phyloP scores from a whole-genome alignment of 2,329 filamentous ascomycete species.

The Nigrograna mackinnonii region DNA sequence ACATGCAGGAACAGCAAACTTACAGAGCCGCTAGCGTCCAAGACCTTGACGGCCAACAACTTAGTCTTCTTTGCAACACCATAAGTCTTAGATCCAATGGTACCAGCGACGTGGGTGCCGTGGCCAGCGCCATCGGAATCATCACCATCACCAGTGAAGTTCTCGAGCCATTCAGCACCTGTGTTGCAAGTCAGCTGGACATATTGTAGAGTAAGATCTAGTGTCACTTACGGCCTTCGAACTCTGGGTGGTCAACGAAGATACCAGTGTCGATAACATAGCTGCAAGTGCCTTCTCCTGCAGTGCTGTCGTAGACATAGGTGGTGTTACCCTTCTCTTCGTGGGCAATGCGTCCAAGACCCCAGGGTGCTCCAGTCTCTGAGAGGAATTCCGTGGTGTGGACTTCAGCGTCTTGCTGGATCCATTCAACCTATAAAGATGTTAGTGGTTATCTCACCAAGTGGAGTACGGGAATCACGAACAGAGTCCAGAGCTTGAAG shows the following conservation, averaged over 20 bases:
- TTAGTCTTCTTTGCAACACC: conserved; percentile 39
- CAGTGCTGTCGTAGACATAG: conserved; percentile 42
- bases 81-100: conserved; percentile 32
- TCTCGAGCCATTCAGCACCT: conserved; percentile 30
- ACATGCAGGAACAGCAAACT: conserved; percentile 8
- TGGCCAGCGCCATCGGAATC: conserved; percentile 33
- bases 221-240: conserved; percentile 33
- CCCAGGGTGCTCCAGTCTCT: conserved; percentile 43
- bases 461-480: too few relatives aligned
- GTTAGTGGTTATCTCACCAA: too few relatives aligned
- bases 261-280: conserved; percentile 71
- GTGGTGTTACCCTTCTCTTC: conserved; percentile 25
- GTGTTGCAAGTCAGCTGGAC: conserved; percentile 2
- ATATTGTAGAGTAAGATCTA: not conserved
- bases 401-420: conserved; percentile 38
- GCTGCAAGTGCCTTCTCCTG: conserved; percentile 49
- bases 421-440: conserved; percentile 31
- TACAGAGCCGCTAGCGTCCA: conserved; percentile 36
- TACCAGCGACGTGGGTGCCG: conserved; percentile 42
- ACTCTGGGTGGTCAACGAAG: conserved; percentile 52
- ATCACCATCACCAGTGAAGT: conserved; percentile 24
- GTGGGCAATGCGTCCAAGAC: conserved; percentile 44
- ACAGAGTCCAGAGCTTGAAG: conserved; percentile 30
- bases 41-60: conserved; percentile 41
- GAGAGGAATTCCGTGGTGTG: conserved; percentile 28